Evolutionary conservation across 148 eudicot genomes (phyloP), one percentile per base, ranked within the genome.

Genomic region (Cornus florida): DNA sequence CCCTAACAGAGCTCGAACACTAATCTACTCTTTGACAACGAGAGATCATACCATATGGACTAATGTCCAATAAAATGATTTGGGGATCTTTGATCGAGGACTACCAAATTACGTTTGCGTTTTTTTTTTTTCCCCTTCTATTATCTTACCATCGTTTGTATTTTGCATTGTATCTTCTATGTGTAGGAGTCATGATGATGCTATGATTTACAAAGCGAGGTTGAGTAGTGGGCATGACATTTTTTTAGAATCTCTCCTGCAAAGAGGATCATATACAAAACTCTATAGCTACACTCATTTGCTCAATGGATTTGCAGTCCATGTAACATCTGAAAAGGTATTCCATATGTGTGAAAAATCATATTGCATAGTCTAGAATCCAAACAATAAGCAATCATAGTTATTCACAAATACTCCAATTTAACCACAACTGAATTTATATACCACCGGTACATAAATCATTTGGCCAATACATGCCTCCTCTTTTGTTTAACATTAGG

Each of bases 251-350:
- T 86, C 91, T 71, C 71, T 86, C 72, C 77, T 91, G 3, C 81
- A 77, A 50, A 81, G 82, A 23, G 84, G 88, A 13, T 82, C 88
- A 38, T 91, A 87, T 74, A 74, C 75, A 65, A 91, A 89, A 81
- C 86, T 91, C 28, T 89, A 89, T 83, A 91, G 93, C 83, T 91
- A 89, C 81, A 86, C 85, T 84, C 94, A 91, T 81, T 79, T 89
- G 83, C 83, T 89, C 62, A 91, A 91, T 80, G 94, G 94, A 77
- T 91, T 91, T 73, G 88, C 92, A 33, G 53, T 91, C 77, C 84
- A 87, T 69, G 84, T 83, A 56, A 76, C 82, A 0, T 80, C 83
- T 7, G 77, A 84, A 35, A 64, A 89, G 88, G 92, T 89, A 82
- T 50, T 57, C 59, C 10, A 33, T 64, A 35, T 39, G 9, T 43